Evolutionary conservation across 2,329 filamentous ascomycete species (phyloP).

Genomic region (Penicillium sp.): DNA sequence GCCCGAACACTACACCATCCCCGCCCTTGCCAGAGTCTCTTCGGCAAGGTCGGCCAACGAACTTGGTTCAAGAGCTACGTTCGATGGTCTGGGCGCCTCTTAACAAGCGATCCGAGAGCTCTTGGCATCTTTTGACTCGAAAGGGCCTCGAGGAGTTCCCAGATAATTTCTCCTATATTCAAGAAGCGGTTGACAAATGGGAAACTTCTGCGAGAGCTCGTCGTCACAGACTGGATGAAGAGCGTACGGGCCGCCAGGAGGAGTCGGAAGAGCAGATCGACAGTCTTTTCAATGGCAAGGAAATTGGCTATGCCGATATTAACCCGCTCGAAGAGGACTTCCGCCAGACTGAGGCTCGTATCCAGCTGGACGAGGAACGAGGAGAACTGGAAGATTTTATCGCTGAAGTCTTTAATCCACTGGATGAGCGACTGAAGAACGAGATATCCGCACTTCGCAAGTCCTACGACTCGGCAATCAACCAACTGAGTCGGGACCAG

Average conservation of each 20-base stretch:
- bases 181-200: constrained; percentile 42
- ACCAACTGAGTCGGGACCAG: constrained; percentile 40
- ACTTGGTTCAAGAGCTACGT: constrained; percentile 34
- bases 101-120: constrained; percentile 32
- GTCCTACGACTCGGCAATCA: constrained; percentile 44
- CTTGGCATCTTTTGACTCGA: constrained; percentile 31
- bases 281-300: constrained; percentile 52
- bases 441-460: constrained; percentile 49
- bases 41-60: constrained; percentile 25
- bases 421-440: constrained; percentile 47
- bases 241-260: constrained; percentile 49
- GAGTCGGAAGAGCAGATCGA: constrained; percentile 52
- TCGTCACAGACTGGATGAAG: constrained; percentile 46
- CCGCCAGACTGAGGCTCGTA: constrained; percentile 49
- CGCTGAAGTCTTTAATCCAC: constrained; percentile 47
- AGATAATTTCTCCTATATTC: constrained; percentile 45
- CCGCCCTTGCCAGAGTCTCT: constrained; percentile 32
- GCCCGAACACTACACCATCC: constrained; percentile 24
- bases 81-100: constrained; percentile 33
- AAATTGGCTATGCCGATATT: constrained; percentile 57
- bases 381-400: constrained; percentile 51
- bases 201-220: constrained; percentile 43
- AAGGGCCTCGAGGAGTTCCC: constrained; percentile 34
- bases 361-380: constrained; percentile 51
- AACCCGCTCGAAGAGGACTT: constrained; percentile 53